These are phyloP conservation scores for Syncephalastrum racemosum DNA, from an alignment of 371 early-diverging fungal species.

Conservation along the genomic window DNA sequence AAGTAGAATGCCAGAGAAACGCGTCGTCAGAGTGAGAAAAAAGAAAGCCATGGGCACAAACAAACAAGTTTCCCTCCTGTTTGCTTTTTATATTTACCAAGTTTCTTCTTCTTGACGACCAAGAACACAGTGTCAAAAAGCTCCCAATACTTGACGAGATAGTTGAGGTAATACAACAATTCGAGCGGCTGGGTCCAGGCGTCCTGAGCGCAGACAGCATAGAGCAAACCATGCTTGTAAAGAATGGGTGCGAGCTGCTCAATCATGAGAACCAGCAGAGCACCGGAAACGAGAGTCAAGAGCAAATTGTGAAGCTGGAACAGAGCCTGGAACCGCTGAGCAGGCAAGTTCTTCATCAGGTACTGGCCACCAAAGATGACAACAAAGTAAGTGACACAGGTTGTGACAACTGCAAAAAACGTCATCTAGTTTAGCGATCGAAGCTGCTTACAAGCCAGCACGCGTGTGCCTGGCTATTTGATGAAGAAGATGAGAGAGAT, in stretches of 20 bases:
- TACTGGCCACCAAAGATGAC: constrained; percentile 73
- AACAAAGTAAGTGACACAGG: constrained; percentile 58
- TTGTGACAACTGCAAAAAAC: constrained; percentile 45
- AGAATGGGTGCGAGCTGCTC: constrained; percentile 71
- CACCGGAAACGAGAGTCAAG: constrained; percentile 63
- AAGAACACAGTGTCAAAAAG: constrained; percentile 44
- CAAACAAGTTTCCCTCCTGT: neutral
- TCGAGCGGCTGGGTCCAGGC: constrained; percentile 73
- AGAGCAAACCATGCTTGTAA: constrained; percentile 62
- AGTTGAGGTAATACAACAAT: constrained; percentile 80
- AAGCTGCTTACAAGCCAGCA: no score
- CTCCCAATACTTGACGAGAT: constrained; percentile 85
- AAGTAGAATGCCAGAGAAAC: neutral
- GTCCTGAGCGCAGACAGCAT: constrained; percentile 62
- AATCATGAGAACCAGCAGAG: constrained; percentile 61
- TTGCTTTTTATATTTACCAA: constrained; percentile 17
- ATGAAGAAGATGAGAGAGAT: neutral
- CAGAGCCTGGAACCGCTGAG: constrained; percentile 43
- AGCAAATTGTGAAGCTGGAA: constrained; percentile 77
- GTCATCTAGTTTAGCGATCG: neutral
- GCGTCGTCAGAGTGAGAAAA: neutral
- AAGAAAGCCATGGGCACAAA: neutral
- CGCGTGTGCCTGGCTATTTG: no score
- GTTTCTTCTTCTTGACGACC: constrained; percentile 35
- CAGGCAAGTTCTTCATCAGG: constrained; percentile 45